phyloP scores from a whole-genome alignment of 768 basidiomycete species.

The Udeniomyces megalosporus region DNA sequence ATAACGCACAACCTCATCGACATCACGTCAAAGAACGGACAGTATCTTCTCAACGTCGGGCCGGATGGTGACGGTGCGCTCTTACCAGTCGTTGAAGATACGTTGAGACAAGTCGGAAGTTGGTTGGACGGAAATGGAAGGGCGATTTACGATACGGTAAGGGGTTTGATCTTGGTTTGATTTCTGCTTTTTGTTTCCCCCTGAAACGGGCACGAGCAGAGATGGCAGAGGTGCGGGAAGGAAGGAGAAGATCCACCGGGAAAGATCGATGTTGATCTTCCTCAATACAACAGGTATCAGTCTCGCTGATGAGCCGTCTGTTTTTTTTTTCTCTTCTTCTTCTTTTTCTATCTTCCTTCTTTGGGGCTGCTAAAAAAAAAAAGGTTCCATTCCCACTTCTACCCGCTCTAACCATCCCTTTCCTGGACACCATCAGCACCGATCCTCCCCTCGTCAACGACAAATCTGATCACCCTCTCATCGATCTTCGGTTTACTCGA shows the following conservation, averaged over 20 bases:
- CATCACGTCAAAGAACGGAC: constrained; percentile 43
- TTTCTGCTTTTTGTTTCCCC: too few species aligned
- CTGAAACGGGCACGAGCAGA: too few species aligned
- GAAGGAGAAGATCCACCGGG: too few species aligned
- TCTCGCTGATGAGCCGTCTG: not conserved
- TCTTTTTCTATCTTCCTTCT: not conserved
- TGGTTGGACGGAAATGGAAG: constrained; percentile 40
- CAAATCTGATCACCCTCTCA: not conserved
- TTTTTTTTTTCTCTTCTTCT: not conserved
- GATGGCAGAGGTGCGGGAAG: too few species aligned
- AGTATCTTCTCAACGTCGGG: constrained; percentile 42
- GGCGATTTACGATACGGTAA: constrained; percentile 41
- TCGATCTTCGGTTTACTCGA: constrained; percentile 36
- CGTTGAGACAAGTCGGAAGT: constrained; percentile 38
- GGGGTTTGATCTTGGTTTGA: constrained; percentile 16
- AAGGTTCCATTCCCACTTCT: constrained; percentile 8
- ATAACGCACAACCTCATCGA: constrained; percentile 42
- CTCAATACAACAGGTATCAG: too few species aligned
- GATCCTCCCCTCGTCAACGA: too few species aligned
- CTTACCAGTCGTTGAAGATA: constrained; percentile 36
- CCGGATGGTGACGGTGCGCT: constrained; percentile 44
- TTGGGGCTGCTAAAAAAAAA: constrained; percentile 35
- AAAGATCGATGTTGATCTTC: too few species aligned
- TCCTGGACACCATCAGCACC: constrained; percentile 26
- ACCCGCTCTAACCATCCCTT: constrained; percentile 27